phyloP scores from a whole-genome alignment of 441 rosid species.

The Aquilaria agallochum region DNA sequence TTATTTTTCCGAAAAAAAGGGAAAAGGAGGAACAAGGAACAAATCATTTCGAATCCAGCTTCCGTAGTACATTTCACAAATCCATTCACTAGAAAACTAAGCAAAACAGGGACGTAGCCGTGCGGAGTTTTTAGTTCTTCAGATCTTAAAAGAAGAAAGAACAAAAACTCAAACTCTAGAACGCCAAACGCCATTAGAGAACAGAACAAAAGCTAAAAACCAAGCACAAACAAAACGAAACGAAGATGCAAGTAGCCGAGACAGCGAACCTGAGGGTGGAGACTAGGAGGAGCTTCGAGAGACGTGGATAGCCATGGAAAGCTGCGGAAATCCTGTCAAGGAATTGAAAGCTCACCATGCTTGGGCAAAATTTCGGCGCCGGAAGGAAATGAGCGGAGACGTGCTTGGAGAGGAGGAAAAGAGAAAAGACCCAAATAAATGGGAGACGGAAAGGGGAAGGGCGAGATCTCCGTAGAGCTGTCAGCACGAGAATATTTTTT shows the following conservation, averaged over 20 bases:
- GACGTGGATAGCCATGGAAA: constrained; percentile 52
- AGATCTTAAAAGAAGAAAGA: too few species aligned
- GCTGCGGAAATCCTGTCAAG: constrained; percentile 55
- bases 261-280: constrained; percentile 63
- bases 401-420: not conserved
- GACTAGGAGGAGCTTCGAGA: constrained; percentile 58
- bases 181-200: too few species aligned
- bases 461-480: not conserved
- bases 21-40: too few species aligned
- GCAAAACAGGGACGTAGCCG: too few species aligned
- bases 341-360: constrained; percentile 51
- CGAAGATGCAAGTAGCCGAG: not conserved
- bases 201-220: not conserved
- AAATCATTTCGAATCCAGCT: too few species aligned
- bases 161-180: too few species aligned
- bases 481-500: constrained; percentile 3
- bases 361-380: not conserved
- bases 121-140: too few species aligned
- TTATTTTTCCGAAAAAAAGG: too few species aligned
- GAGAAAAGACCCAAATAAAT: constrained; percentile 13
- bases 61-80: too few species aligned
- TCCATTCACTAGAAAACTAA: too few species aligned
- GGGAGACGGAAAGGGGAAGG: constrained; percentile 6
- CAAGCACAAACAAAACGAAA: not conserved
- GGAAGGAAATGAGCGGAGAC: not conserved